Evolutionary conservation across 768 basidiomycete genomes (phyloP).

Genomic region (Psilocybe cyanescens): DNA sequence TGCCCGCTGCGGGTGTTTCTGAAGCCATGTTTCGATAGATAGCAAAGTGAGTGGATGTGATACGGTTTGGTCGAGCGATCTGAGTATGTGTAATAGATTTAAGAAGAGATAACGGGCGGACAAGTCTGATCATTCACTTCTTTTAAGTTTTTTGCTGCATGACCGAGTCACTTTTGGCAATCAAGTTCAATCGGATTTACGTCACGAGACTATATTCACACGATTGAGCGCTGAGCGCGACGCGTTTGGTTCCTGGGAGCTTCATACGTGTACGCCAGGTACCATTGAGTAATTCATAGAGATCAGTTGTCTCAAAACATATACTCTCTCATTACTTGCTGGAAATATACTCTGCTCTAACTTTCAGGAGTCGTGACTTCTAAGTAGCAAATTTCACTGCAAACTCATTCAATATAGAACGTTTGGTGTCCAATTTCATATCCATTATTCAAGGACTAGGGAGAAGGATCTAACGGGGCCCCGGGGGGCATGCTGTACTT

Average conservation of each 20-base stretch:
- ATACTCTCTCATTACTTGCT: too few species aligned
- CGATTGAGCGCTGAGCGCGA: neutral
- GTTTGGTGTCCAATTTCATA: too few species aligned
- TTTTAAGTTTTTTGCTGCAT: constrained; percentile 2
- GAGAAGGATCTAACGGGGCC: too few species aligned
- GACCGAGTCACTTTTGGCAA: constrained; percentile 5
- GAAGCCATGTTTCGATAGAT: constrained; percentile 43
- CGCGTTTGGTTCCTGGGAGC: neutral
- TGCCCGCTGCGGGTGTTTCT: constrained; percentile 45
- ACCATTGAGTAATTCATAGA: too few species aligned
- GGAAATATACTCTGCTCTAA: too few species aligned
- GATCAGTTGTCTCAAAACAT: too few species aligned
- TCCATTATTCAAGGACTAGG: too few species aligned
- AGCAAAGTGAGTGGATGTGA: constrained; percentile 1
- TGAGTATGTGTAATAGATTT: constrained; percentile 13
- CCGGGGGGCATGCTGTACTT: too few species aligned
- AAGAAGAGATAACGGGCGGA: constrained; percentile 22
- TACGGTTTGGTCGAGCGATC: constrained; percentile 8
- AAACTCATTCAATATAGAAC: too few species aligned
- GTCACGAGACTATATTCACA: neutral
- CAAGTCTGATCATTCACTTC: constrained; percentile 3
- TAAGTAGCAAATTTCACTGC: too few species aligned
- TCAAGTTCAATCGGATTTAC: neutral
- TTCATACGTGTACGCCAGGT: too few species aligned
- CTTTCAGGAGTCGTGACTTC: too few species aligned